Percentiles rank a stretch among this genome's conserved stretches.
Evolutionary conservation across 768 basidiomycete genomes (phyloP).

Genomic region (Exidia glandulosa): DNA sequence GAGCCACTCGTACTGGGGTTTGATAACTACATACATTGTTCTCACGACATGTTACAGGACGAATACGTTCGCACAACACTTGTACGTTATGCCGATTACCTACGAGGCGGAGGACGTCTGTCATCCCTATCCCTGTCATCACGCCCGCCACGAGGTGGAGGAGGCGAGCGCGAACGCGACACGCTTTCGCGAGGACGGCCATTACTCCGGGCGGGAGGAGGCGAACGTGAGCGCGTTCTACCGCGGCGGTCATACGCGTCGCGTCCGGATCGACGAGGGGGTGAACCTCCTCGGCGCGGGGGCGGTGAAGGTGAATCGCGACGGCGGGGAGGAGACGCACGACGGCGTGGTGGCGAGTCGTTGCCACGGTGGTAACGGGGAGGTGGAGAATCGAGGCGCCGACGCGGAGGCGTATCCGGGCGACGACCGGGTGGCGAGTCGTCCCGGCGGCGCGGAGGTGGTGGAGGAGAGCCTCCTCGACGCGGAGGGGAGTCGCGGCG

Average conservation of each 20-base stretch:
- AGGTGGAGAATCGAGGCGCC: too few relatives aligned
- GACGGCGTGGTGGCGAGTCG: conserved; percentile 13
- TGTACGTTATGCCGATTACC: too few relatives aligned
- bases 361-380: conserved; percentile 2
- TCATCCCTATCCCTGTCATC: too few relatives aligned
- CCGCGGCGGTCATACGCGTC: conserved; percentile 11
- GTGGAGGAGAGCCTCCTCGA: conserved; percentile 2
- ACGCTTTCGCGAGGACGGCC: conserved; percentile 2
- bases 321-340: conserved; percentile 12
- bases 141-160: conserved; percentile 2
- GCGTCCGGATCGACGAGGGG: conserved; percentile 3
- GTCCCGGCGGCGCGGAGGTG: conserved; percentile 6
- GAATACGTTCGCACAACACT: too few relatives aligned
- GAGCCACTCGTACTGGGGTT: too few relatives aligned
- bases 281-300: conserved; percentile 6
- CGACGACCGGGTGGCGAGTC: conserved; percentile 12
- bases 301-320: conserved; percentile 12
- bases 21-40: too few relatives aligned
- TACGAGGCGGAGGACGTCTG: too few relatives aligned
- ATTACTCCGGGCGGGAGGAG: background rate
- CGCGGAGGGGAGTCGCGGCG: conserved; percentile 10
- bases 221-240: background rate
- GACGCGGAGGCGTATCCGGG: conserved; percentile 6
- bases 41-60: too few relatives aligned
- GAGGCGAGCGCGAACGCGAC: background rate